Conservation (phyloP, 495 filamentous ascomycete species). For the Neurospora tetraspora region DNA sequence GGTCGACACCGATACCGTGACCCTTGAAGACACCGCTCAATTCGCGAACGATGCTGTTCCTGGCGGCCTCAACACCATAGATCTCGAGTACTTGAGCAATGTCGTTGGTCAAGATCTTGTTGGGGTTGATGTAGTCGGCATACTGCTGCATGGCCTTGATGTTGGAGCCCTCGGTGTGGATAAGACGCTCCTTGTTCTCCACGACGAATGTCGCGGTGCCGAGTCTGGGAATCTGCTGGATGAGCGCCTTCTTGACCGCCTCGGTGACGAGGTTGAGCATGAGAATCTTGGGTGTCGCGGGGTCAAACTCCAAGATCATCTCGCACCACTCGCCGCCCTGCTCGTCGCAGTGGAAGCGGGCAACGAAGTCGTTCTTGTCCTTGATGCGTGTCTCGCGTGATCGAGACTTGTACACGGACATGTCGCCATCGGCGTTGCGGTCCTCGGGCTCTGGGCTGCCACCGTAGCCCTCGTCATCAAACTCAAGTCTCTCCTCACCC, state of each 20-base stretch:
- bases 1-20: slow-evolving; percentile 90
- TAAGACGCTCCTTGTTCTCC: slow-evolving; percentile 51
- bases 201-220: slow-evolving; percentile 60
- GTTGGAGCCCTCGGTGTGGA: slow-evolving; percentile 78
- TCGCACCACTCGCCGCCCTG: slow-evolving; percentile 61
- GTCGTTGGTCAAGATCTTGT: slow-evolving; percentile 84
- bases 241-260: slow-evolving; percentile 62
- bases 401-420: slow-evolving; percentile 19
- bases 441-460: slow-evolving; percentile 38
- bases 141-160: slow-evolving; percentile 83
- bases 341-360: slow-evolving; percentile 72
- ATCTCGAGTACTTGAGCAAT: slow-evolving; percentile 70
- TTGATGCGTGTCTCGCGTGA: slow-evolving; percentile 58
- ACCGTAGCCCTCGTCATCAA: slow-evolving; percentile 48
- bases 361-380: slow-evolving; percentile 52
- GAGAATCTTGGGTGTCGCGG: slow-evolving; percentile 76
- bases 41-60: slow-evolving; percentile 76
- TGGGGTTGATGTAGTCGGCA: slow-evolving; percentile 74
- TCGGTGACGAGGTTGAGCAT: slow-evolving; percentile 82
- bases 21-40: slow-evolving; percentile 76
- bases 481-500: slow-evolving; percentile 32
- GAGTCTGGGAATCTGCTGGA: slow-evolving; percentile 76
- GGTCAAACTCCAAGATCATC: slow-evolving; percentile 75
- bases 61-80: slow-evolving; percentile 91
- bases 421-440: slow-evolving; percentile 35